These are phyloP conservation scores for Penicillium waksmanii DNA, from an alignment of 495 filamentous ascomycete species.

Conservation along the genomic window DNA sequence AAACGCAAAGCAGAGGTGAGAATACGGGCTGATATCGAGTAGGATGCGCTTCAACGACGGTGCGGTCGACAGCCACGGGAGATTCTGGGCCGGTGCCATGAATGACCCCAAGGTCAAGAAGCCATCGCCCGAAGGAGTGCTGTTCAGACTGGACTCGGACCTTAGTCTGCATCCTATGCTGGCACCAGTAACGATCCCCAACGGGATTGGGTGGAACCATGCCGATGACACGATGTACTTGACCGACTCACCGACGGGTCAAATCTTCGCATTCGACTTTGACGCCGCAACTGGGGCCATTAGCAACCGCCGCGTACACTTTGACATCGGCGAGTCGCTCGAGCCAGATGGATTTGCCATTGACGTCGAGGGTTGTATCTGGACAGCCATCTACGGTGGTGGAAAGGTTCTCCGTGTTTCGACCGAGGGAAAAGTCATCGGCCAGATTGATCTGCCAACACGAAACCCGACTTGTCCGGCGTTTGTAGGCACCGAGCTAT, in stretches of 20 bases:
- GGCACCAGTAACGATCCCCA: constrained; percentile 76
- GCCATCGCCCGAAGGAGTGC: constrained; percentile 49
- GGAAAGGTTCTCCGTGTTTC: constrained; percentile 68
- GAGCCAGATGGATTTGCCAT: constrained; percentile 78
- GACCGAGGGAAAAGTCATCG: constrained; percentile 64
- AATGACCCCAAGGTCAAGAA: constrained; percentile 62
- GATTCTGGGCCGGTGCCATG: constrained; percentile 92
- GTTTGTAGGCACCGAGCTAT: constrained; percentile 75
- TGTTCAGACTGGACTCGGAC: constrained; percentile 69
- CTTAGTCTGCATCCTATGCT: constrained; percentile 62
- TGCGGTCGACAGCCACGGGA: constrained; percentile 74
- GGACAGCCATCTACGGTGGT: constrained; percentile 79
- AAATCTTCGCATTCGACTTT: constrained; percentile 78
- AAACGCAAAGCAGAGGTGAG: not conserved
- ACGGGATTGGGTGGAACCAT: constrained; percentile 75
- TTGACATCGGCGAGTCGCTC: constrained; percentile 46
- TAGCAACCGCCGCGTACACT: constrained; percentile 63
- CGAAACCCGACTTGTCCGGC: constrained; percentile 70
- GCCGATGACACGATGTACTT: constrained; percentile 81
- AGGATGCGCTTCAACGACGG: constrained; percentile 79
- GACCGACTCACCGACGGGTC: constrained; percentile 73
- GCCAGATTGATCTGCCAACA: constrained; percentile 68
- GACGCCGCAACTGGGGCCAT: constrained; percentile 62
- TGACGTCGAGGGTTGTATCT: constrained; percentile 72
- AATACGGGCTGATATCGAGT: constrained; percentile 15